These are phyloP conservation scores for Vararia minispora DNA, from an alignment of 768 basidiomycete species.

Conservation along the genomic window DNA sequence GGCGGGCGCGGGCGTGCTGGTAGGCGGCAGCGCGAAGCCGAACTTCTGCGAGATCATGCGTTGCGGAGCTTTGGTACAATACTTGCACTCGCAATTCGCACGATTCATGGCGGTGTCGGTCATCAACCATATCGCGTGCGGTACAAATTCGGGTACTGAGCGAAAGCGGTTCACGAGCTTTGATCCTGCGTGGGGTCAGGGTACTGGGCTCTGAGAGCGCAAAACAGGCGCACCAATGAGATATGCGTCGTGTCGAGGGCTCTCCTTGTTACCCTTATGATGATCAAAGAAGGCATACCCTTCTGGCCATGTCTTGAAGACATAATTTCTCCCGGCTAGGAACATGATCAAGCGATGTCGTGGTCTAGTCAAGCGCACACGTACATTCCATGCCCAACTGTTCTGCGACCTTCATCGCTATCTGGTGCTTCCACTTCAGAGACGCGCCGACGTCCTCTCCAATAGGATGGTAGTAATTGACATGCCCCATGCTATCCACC, in stretches of 20 bases:
- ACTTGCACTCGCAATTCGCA: conserved; percentile 60
- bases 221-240: conserved; percentile 43
- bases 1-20: conserved; percentile 2
- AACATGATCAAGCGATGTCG: conserved; percentile 3
- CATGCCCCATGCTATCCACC: conserved; percentile 48
- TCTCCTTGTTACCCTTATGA: conserved; percentile 44
- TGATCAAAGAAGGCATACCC: conserved; percentile 70
- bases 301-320: conserved; percentile 52
- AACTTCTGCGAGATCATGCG: conserved; percentile 56
- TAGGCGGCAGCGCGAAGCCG: conserved; percentile 26
- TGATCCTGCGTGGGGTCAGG: conserved; percentile 24
- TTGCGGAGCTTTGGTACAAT: conserved; percentile 61
- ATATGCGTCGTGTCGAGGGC: conserved; percentile 67
- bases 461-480: conserved; percentile 61
- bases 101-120: conserved; percentile 36
- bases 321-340: conserved; percentile 43
- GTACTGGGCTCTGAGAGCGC: neutral
- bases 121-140: conserved; percentile 75
- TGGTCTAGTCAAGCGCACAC: conserved; percentile 6
- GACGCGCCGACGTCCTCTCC: conserved; percentile 36
- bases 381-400: conserved; percentile 39
- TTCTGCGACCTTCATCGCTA: conserved; percentile 32
- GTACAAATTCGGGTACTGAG: conserved; percentile 76
- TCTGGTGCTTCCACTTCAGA: conserved; percentile 41
- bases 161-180: conserved; percentile 45